Evolutionary conservation across 2,329 filamentous ascomycete species (phyloP).

Genomic region (Zasmidium citrigriseum): DNA sequence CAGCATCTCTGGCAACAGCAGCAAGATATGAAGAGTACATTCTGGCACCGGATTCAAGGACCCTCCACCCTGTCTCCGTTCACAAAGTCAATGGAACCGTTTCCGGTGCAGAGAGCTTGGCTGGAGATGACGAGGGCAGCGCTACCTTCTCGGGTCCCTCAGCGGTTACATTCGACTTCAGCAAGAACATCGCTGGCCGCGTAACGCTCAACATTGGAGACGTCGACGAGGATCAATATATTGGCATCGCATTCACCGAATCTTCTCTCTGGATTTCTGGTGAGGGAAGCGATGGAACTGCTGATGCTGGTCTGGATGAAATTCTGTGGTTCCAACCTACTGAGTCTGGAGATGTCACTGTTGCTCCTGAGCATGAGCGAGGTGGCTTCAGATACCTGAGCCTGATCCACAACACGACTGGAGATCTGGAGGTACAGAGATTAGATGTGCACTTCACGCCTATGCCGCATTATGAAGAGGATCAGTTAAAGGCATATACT

Average conservation of each 20-base stretch:
- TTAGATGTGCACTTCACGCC: conserved; percentile 49
- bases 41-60: conserved; percentile 42
- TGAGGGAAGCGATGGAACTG: conserved; percentile 48
- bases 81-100: conserved; percentile 45
- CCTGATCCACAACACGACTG: conserved; percentile 39
- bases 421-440: conserved; percentile 41
- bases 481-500: conserved; percentile 41
- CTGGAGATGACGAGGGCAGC: conserved; percentile 30
- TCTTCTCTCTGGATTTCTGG: conserved; percentile 53
- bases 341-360: conserved; percentile 41
- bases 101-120: conserved; percentile 36
- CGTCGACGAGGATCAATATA: conserved; percentile 39
- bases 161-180: conserved; percentile 45
- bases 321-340: conserved; percentile 50
- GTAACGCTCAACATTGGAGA: conserved; percentile 39
- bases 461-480: conserved; percentile 43
- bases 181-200: conserved; percentile 45
- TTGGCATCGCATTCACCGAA: conserved; percentile 46
- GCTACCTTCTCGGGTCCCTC: conserved; percentile 39
- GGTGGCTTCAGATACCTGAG: conserved; percentile 58
- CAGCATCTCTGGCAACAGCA: conserved; percentile 14
- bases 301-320: conserved; percentile 44
- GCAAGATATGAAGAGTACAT: conserved; percentile 44
- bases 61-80: conserved; percentile 38
- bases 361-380: conserved; percentile 49